Evolutionary conservation across 2,329 filamentous ascomycete species (phyloP), one percentile per base, ranked within the genome.

Genomic region (Fusarium sp.): DNA sequence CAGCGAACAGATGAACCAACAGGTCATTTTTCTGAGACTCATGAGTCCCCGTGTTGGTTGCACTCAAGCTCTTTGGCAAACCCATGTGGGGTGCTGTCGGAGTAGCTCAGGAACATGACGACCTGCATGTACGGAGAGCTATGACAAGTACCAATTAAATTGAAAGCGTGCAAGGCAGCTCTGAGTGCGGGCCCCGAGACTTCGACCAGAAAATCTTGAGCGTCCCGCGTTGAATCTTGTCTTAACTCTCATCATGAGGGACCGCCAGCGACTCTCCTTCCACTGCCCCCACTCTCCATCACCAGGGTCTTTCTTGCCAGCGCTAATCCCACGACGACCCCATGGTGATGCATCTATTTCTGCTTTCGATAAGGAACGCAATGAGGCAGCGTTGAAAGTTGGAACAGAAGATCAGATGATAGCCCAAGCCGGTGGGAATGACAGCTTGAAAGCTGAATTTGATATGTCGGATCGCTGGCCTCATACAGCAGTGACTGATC

Each of bases 201-300:
- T 55, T 57, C 34, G 23, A 48, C 40, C 43, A 57, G 46, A 44
- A 23, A 13, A 18, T 36, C 30, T 27, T 48, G 43, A 8, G 23
- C 28, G 44, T 18, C 23, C 37, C n/a, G 13, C 41, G 23, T 30
- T 23, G 39, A n/a, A 23, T 39, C 43, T 44, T 31, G 37, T 54
- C 30, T 9, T 30, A 23, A 34, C 27, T 58, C 44, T 58, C 23
- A 27, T 40, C 43, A 57, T 47, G 34, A 40, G 15, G 8, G 43
- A 57, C 50, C 39, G 41, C 50, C 31, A 27, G 44, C 39, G 61
- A 43, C 36, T 50, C 40, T 13, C 60, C 62, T 56, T 51, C 16
- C 52, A 52, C 43, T 27, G 53, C 60, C 66, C 66, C 66, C 64
- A 65, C 66, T 39, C 60, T 65, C 50, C 50, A 9, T 37, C 55